Evolutionary conservation across 257 asterid species (phyloP).

Genomic region (Verbena officinalis): DNA sequence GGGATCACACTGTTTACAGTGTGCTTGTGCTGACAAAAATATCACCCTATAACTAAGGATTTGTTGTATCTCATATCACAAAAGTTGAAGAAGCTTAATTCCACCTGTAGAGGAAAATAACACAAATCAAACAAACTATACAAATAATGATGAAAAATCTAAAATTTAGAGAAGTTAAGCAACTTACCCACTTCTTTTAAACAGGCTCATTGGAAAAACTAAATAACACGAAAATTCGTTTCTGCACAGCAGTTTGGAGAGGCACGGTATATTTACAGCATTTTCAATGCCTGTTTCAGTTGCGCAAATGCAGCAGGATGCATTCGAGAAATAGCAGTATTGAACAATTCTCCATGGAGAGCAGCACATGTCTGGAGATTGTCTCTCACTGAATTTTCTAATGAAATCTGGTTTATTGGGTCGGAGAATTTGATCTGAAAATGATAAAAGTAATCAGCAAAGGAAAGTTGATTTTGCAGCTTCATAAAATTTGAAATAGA

Average conservation of each 20-base stretch:
- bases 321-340: constrained; percentile 76
- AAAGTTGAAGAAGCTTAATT: too few relatives aligned
- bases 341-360: constrained; percentile 84
- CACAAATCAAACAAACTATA: too few relatives aligned
- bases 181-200: too few relatives aligned
- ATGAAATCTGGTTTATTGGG: constrained; percentile 73
- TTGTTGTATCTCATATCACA: too few relatives aligned
- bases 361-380: constrained; percentile 90
- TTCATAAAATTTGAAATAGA: constrained; percentile 13
- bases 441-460: constrained; percentile 21
- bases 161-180: too few relatives aligned
- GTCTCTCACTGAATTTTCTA: constrained; percentile 82
- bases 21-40: constrained; percentile 37
- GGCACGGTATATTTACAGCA: constrained; percentile 52
- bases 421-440: constrained; percentile 85
- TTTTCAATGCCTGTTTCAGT: constrained; percentile 80
- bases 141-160: too few relatives aligned
- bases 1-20: constrained; percentile 63
- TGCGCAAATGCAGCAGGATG: constrained; percentile 84
- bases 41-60: constrained; percentile 26
- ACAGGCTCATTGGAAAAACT: too few relatives aligned
- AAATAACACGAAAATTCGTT: constrained; percentile 28
- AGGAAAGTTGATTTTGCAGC: background rate
- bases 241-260: constrained; percentile 27
- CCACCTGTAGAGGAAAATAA: too few relatives aligned